A percentile compares a stretch with the other conserved stretches of the same genome.
Evolutionary conservation across 2,329 filamentous ascomycete species (phyloP).

Genomic region (Aspergillus nomiae): DNA sequence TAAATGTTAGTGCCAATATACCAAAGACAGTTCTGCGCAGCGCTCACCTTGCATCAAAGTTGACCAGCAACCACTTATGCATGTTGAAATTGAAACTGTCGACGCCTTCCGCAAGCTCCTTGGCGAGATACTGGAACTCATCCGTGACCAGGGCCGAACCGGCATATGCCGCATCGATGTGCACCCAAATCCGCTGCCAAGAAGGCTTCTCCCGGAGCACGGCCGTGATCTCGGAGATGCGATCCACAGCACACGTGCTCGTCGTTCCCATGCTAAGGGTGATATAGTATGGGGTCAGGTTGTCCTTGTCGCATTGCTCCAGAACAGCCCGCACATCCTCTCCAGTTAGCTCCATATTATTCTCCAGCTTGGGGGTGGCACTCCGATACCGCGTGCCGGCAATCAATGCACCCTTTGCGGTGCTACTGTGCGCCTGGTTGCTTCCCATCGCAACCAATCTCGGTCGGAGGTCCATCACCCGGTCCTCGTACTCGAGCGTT

Average conservation of each 20-base stretch:
- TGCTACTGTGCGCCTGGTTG: conserved; percentile 78
- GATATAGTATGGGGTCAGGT: conserved; percentile 82
- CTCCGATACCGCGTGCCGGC: conserved; percentile 79
- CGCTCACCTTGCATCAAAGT: conserved; percentile 70
- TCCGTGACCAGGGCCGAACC: conserved; percentile 81
- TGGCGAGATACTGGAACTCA: conserved; percentile 72
- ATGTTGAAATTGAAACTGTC: conserved; percentile 95
- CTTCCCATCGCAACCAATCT: conserved; percentile 79
- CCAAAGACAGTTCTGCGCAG: accelerated
- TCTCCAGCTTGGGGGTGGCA: conserved; percentile 63
- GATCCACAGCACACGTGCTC: conserved; percentile 83
- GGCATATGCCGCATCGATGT: conserved; percentile 91
- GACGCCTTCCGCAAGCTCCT: conserved; percentile 62
- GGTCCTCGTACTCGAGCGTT: conserved; percentile 66
- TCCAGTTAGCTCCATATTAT: conserved; percentile 72
- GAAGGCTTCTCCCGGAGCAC: conserved; percentile 48
- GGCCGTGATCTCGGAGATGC: conserved; percentile 69
- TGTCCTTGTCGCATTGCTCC: conserved; percentile 65
- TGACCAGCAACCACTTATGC: conserved; percentile 96
- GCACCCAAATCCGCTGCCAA: conserved; percentile 75
- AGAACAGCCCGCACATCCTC: conserved; percentile 63
- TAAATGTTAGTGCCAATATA: neutral
- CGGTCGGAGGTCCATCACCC: conserved; percentile 65
- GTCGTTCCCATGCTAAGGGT: conserved; percentile 85
- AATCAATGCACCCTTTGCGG: conserved; percentile 83